Evolutionary conservation across 2,329 filamentous ascomycete genomes (phyloP).

Genomic region (Trichoderma brevicompactum): DNA sequence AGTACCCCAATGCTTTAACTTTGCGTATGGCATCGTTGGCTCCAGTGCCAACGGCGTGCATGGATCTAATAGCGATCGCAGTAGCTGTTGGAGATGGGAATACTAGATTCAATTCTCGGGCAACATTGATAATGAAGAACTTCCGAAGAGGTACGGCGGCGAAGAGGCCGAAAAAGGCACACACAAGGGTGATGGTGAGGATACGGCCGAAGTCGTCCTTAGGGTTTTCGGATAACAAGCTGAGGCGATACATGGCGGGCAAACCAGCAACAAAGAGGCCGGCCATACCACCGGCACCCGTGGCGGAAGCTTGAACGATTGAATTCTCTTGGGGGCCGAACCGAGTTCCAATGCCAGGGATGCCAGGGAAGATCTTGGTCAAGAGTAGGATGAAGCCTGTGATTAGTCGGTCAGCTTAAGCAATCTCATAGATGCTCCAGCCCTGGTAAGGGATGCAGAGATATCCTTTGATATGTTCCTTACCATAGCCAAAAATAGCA

Average conservation of each 20-base stretch:
- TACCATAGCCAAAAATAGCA: conserved; percentile 61
- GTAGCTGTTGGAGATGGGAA: conserved; percentile 65
- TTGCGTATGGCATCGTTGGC: conserved; percentile 58
- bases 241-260: conserved; percentile 63
- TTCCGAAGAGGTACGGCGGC: conserved; percentile 66
- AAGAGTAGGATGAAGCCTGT: conserved; percentile 55
- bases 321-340: conserved; percentile 67
- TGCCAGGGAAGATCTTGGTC: conserved; percentile 52
- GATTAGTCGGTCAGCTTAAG: not conserved
- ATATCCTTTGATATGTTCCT: no score
- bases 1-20: conserved; percentile 57
- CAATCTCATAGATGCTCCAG: rapidly evolving
- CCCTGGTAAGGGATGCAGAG: no score
- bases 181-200: conserved; percentile 63
- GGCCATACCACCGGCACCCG: conserved; percentile 61
- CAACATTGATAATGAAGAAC: conserved; percentile 70
- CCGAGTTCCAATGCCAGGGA: conserved; percentile 57
- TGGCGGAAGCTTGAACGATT: conserved; percentile 64
- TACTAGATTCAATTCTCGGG: conserved; percentile 61
- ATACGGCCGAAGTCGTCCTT: conserved; percentile 61
- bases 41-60: conserved; percentile 61
- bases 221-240: conserved; percentile 54
- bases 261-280: conserved; percentile 63
- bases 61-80: conserved; percentile 61
- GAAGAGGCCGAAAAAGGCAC: conserved; percentile 67